These are phyloP conservation scores for Blyttiomyces sp. DNA, from an alignment of 371 early-diverging fungal genomes.

Conservation along the genomic window DNA sequence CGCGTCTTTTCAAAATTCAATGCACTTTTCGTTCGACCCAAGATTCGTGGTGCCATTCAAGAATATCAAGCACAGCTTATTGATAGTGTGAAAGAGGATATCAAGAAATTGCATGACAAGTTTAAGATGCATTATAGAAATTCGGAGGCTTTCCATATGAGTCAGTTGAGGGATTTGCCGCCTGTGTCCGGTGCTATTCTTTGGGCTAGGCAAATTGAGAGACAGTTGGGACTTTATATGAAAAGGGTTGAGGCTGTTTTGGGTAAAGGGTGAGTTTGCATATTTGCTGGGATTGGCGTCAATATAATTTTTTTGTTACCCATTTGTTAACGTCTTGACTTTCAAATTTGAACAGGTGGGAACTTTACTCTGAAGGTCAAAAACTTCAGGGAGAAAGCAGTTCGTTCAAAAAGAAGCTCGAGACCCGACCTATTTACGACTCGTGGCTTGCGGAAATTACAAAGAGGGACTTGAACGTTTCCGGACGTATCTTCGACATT, in stretches of 20 bases:
- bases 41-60: conserved; percentile 98
- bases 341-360: conserved; percentile 61
- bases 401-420: conserved; percentile 90
- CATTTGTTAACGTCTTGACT: neutral
- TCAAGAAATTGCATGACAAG: conserved; percentile 90
- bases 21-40: conserved; percentile 96
- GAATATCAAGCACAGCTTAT: conserved; percentile 98
- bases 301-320: neutral
- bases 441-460: conserved; percentile 88
- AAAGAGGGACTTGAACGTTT: conserved; percentile 78
- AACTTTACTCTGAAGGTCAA: conserved; percentile 94
- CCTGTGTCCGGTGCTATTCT: conserved; percentile 92
- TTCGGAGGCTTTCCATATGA: conserved; percentile 85
- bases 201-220: conserved; percentile 98
- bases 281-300: neutral
- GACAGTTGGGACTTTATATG: conserved; percentile 93
- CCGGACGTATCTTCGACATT: conserved; percentile 91
- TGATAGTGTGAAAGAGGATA: conserved; percentile 96
- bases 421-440: conserved; percentile 85
- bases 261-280: conserved; percentile 69
- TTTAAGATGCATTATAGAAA: conserved; percentile 90
- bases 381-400: conserved; percentile 85
- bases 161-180: conserved; percentile 89
- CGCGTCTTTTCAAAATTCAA: conserved; percentile 98
- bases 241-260: conserved; percentile 95